Percentiles rank a stretch among this genome's conserved stretches.
phyloP scores from a whole-genome alignment of 1,284 basidiomycete genomes.

The Coniferiporia sulphurascens region DNA sequence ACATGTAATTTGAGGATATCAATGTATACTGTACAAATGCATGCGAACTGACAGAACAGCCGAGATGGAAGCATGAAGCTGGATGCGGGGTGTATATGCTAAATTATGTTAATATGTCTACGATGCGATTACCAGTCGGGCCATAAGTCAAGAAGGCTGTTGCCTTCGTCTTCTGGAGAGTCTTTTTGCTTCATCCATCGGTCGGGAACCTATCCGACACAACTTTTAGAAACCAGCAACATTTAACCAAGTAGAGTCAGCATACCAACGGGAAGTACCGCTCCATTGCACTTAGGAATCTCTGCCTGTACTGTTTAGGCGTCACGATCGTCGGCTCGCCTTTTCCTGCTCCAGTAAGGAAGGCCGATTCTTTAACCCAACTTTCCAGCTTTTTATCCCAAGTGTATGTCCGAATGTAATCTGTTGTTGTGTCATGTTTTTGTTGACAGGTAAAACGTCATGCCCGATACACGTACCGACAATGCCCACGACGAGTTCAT shows the following conservation, averaged over 20 bases:
- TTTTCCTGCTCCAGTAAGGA: constrained; percentile 74
- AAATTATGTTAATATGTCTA: not conserved
- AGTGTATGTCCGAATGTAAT: constrained; percentile 91
- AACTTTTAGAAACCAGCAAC: constrained; percentile 5
- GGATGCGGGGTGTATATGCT: not conserved
- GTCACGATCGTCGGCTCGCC: constrained; percentile 93
- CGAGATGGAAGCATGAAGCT: not conserved
- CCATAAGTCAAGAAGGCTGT: constrained; percentile 46
- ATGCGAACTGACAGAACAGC: not conserved
- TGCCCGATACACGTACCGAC: constrained; percentile 59
- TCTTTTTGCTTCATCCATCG: constrained; percentile 84
- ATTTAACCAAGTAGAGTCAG: constrained; percentile 9
- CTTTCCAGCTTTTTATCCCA: constrained; percentile 99
- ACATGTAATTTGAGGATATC: not conserved
- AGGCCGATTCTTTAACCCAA: constrained; percentile 93
- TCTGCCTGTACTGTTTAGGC: constrained; percentile 77
- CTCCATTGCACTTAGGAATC: constrained; percentile 91
- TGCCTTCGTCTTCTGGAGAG: constrained; percentile 66
- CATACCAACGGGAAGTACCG: constrained; percentile 82
- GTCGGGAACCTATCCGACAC: constrained; percentile 59
- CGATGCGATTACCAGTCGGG: constrained; percentile 41
- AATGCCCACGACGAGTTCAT: constrained; percentile 92
- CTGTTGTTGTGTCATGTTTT: constrained; percentile 34
- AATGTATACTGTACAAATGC: constrained; percentile 11
- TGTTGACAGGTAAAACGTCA: constrained; percentile 5